A percentile compares a stretch with the other conserved stretches of the same genome.
phyloP scores from a whole-genome alignment of 805 yeast genomes.

The Cyberlindnera xylosilytica region DNA sequence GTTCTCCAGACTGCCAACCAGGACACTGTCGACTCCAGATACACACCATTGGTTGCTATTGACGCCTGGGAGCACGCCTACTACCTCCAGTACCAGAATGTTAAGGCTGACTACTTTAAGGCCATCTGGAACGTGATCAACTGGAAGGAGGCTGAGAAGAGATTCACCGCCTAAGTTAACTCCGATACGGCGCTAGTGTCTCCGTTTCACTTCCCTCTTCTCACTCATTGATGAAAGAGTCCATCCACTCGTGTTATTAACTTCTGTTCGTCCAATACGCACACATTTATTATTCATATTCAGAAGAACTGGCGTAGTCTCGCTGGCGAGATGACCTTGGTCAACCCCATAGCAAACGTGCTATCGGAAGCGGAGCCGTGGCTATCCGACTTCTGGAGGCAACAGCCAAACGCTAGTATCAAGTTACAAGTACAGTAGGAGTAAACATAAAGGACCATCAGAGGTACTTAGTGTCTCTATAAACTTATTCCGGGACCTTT shows the following conservation, averaged over 20 bases:
- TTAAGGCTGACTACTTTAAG: conserved; percentile 87
- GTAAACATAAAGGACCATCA: too few species aligned
- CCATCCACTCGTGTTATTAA: neutral
- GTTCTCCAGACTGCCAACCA: conserved; percentile 83
- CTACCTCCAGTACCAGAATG: conserved; percentile 89
- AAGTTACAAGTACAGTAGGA: too few species aligned
- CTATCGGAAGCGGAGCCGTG: neutral
- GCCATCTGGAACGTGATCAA: conserved; percentile 93
- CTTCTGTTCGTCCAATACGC: neutral
- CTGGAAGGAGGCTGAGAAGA: conserved; percentile 86
- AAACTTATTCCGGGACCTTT: too few species aligned
- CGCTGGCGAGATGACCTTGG: too few species aligned
- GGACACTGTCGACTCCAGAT: conserved; percentile 69
- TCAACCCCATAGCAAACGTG: too few species aligned
- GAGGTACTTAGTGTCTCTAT: too few species aligned
- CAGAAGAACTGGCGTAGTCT: neutral
- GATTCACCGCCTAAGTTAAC: conserved; percentile 42
- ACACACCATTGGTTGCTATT: conserved; percentile 78
- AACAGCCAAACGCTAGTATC: too few species aligned
- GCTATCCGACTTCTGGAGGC: neutral
- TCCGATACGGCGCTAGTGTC: neutral
- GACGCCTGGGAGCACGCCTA: conserved; percentile 98
- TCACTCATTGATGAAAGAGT: neutral
- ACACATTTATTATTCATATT: conserved; percentile 1
- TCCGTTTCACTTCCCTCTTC: neutral